phyloP scores from a whole-genome alignment of 1,284 basidiomycete species.

The Agroathelia rolfsii region DNA sequence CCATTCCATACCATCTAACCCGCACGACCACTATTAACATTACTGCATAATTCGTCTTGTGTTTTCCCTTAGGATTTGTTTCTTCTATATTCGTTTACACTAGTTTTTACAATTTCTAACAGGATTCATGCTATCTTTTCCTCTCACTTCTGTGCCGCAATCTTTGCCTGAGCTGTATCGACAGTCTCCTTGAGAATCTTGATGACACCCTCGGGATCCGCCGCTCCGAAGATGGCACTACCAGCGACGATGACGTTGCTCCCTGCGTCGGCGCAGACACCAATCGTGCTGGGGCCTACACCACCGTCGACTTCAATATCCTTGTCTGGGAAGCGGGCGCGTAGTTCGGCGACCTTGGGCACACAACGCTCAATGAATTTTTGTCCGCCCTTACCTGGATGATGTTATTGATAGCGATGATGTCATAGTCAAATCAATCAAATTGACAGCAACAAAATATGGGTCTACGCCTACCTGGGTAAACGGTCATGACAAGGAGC shows the following conservation, averaged over 20 bases:
- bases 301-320: slow-evolving; percentile 99
- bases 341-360: slow-evolving; percentile 87
- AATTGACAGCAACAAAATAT: slow-evolving; percentile 2
- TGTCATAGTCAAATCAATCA: slow-evolving; percentile 1
- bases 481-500: slow-evolving; percentile 96
- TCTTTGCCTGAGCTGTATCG: slow-evolving; percentile 52
- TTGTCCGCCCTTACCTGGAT: slow-evolving; percentile 81
- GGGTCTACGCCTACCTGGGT: slow-evolving; percentile 55
- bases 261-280: slow-evolving; percentile 84
- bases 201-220: slow-evolving; percentile 75
- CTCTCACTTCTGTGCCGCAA: slow-evolving; percentile 14
- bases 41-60: no score
- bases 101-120: no score
- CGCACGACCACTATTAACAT: no score
- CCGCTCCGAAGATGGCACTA: slow-evolving; percentile 86
- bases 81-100: no score
- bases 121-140: slow-evolving; percentile 2
- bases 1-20: no score
- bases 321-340: slow-evolving; percentile 82
- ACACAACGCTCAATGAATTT: slow-evolving; percentile 94
- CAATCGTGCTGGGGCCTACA: slow-evolving; percentile 86
- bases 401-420: not conserved
- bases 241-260: slow-evolving; percentile 99
- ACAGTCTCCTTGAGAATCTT: slow-evolving; percentile 62
- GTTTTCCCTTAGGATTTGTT: no score